A percentile compares a stretch with the other conserved stretches of the same genome.
These are phyloP conservation scores for Scheffersomyces stipitis DNA, from an alignment of 805 yeast species.

Conservation along the genomic window DNA sequence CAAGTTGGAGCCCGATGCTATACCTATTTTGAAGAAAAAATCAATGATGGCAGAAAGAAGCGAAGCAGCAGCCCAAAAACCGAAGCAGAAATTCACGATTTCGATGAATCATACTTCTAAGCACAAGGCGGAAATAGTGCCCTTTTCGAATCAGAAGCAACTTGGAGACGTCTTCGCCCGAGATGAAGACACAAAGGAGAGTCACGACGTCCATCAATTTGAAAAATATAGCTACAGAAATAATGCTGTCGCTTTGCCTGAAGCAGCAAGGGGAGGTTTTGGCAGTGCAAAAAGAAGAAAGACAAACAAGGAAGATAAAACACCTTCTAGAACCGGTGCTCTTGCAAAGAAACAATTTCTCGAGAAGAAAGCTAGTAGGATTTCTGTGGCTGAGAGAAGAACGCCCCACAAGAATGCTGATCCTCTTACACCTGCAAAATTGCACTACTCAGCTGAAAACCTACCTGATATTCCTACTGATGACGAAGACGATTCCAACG, in stretches of 20 bases:
- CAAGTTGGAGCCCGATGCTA: conserved; percentile 15
- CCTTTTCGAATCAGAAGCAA: conserved; percentile 4
- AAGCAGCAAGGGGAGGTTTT: conserved; percentile 34
- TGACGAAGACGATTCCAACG: conserved; percentile 30
- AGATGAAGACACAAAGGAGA: background rate
- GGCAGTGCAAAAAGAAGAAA: conserved; percentile 2
- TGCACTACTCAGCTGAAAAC: conserved; percentile 14
- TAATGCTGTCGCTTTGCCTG: conserved; percentile 37
- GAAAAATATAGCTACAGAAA: background rate
- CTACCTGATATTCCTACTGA: conserved; percentile 44
- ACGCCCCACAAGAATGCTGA: conserved; percentile 4
- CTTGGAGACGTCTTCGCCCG: background rate
- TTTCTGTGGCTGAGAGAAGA: conserved; percentile 5
- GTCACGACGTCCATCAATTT: no score
- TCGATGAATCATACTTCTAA: conserved; percentile 18
- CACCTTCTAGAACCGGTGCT: background rate
- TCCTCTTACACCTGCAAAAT: conserved; percentile 12
- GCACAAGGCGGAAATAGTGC: conserved; percentile 31
- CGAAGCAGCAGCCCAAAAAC: conserved; percentile 25
- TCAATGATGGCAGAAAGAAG: conserved; percentile 28
- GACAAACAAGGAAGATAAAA: conserved; percentile 2
- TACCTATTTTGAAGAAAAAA: conserved; percentile 24
- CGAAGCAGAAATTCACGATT: conserved; percentile 26
- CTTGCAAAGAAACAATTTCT: conserved; percentile 2
- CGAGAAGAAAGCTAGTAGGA: conserved; percentile 10